Evolutionary conservation across 2,329 filamentous ascomycete species (phyloP), one percentile per base, ranked within the genome.

Genomic region (Exophiala alcalophila): DNA sequence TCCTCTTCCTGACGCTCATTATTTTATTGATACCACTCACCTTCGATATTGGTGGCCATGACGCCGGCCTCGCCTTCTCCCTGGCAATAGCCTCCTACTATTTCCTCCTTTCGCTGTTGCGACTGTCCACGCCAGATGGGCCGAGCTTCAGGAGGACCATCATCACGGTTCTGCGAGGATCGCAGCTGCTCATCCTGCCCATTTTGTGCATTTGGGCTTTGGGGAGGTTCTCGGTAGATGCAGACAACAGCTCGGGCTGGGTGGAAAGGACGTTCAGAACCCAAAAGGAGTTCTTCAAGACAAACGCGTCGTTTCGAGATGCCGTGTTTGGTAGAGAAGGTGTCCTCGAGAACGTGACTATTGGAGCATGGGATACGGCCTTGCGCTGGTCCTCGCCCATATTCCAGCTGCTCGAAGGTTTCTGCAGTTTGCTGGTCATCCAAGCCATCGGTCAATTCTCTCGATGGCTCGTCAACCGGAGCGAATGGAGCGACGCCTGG

Each of bases 31-130:
- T 98, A 63, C 92, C 92, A 50, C 83, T 98, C 63, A 87, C 91
- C 60, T 97, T 97, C 72, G 92, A 98, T 78, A 91, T 97, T 60
- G 92, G 92, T 63, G 92, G 92, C 50, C 83, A 88, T 60, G 90
- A 92, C 58, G 94, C 89, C 61, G 92, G 92, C 47, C 76, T 98
- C 61, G 91, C 89, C 51, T 97, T 94, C 72, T 96, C 89, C 62
- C 78, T 97, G 40, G 81, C 86, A 33, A 79, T 97, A 40, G 90
- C 91, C 57, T 74, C 78, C 59, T 97, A 94, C 74, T 97, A 97
- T 72, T 84, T 95, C 64, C 68, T 87, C 64, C 89, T 92, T 69
- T 95, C 89, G 43, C 71, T 80, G 51, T 72, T 92, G 54, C 86
- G 85, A 61, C 76, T 96, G 48, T 74, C 81, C 10, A 94, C 90